These are phyloP conservation scores for Byssochlamys sp. DNA, from an alignment of 2,329 filamentous ascomycete genomes.

Conservation along the genomic window DNA sequence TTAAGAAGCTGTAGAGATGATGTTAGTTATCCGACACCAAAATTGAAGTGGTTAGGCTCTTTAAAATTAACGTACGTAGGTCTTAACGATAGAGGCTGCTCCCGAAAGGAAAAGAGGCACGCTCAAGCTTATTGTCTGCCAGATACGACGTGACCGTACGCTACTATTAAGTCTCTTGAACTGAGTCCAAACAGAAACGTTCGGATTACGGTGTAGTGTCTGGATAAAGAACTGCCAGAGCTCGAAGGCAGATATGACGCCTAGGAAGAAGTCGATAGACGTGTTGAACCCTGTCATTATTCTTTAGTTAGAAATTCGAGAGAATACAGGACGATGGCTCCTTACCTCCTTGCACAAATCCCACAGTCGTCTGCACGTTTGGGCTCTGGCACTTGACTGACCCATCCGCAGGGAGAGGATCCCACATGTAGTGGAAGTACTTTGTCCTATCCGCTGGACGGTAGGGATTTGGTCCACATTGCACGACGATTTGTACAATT, in stretches of 20 bases:
- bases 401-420: slow-evolving; percentile 22
- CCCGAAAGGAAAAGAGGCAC: slow-evolving; percentile 27
- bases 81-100: slow-evolving; percentile 28
- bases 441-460: slow-evolving; percentile 17
- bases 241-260: slow-evolving; percentile 22
- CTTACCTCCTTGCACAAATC: slow-evolving; percentile 28
- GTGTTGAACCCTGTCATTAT: slow-evolving; percentile 20
- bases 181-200: slow-evolving; percentile 17
- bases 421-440: slow-evolving; percentile 33
- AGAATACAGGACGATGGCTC: too few species aligned
- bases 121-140: slow-evolving; percentile 26
- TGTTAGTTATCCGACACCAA: not conserved
- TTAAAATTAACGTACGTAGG: slow-evolving; percentile 16
- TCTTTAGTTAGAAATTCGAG: not conserved
- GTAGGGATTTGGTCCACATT: slow-evolving; percentile 28
- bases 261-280: slow-evolving; percentile 25
- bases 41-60: not conserved
- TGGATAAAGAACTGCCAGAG: slow-evolving; percentile 28
- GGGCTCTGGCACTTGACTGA: slow-evolving; percentile 27
- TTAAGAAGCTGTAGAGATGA: slow-evolving; percentile 20
- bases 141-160: slow-evolving; percentile 23
- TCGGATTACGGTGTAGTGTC: slow-evolving; percentile 15
- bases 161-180: slow-evolving; percentile 21
- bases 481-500: slow-evolving; percentile 25
- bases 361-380: slow-evolving; percentile 23